Conservation (phyloP, 78 protist genomes). For the Dictyostelium intermedium region DNA sequence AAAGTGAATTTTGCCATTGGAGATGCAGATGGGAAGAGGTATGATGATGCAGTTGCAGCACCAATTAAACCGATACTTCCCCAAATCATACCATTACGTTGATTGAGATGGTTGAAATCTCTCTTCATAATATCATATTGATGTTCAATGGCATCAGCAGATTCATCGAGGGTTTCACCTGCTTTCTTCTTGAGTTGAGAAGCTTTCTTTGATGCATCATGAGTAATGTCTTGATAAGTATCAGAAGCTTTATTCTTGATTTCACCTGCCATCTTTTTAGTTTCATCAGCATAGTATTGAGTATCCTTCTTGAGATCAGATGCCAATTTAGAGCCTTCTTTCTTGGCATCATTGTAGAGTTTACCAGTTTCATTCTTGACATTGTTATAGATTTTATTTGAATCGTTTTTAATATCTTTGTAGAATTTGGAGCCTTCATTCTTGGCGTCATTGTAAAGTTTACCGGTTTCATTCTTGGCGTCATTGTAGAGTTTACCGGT, state of each 20-base stretch:
- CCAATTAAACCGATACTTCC: conserved; percentile 58
- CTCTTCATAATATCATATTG: background rate
- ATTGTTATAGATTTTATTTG: background rate
- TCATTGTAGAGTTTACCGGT: background rate
- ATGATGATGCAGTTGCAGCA: conserved; percentile 27
- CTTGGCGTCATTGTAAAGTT: too few species aligned
- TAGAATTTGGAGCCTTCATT: too few species aligned
- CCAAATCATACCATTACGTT: conserved; percentile 47
- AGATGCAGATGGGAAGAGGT: conserved; percentile 13
- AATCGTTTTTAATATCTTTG: background rate
- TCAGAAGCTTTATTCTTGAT: background rate
- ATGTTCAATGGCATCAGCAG: conserved; percentile 17
- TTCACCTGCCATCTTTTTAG: background rate
- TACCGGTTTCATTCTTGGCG: background rate
- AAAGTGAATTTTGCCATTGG: conserved; percentile 4
- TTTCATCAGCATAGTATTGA: background rate
- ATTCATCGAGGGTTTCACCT: conserved; percentile 15
- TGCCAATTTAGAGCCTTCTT: background rate
- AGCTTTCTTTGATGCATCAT: background rate
- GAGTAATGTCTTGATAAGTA: background rate
- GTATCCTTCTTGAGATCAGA: background rate
- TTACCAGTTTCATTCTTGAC: background rate
- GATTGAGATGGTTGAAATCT: conserved; percentile 2
- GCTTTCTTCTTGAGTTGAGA: background rate
- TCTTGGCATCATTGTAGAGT: background rate